Conservation (phyloP, 192 early-diverging fungal species). For the Linnemannia exigua region DNA sequence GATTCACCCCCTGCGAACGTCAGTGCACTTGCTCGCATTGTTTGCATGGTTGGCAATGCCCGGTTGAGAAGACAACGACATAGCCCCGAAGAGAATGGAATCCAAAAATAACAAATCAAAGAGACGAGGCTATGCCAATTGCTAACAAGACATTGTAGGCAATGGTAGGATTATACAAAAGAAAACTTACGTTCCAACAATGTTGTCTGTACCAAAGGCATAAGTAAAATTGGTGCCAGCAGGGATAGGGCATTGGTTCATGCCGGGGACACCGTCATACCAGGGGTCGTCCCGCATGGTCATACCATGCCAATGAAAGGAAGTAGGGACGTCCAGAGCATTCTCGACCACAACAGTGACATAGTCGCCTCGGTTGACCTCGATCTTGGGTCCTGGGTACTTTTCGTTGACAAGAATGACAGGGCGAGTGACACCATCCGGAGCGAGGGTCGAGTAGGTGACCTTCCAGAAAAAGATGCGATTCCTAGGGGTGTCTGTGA, state of each 20-base stretch:
- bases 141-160: background rate
- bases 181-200: slow-evolving; percentile 63
- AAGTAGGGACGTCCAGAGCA: slow-evolving; percentile 57
- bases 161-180: background rate
- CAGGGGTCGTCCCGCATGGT: slow-evolving; percentile 52
- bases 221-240: slow-evolving; percentile 58
- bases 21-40: background rate
- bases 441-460: slow-evolving; percentile 46
- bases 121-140: too few relatives aligned
- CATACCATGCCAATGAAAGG: slow-evolving; percentile 68
- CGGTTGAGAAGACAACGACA: background rate
- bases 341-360: slow-evolving; percentile 64
- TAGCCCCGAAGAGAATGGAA: slow-evolving; percentile 17
- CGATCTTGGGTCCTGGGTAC: slow-evolving; percentile 69
- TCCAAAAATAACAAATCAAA: slow-evolving; percentile 17
- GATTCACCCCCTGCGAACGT: background rate
- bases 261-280: slow-evolving; percentile 71
- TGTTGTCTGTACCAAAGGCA: slow-evolving; percentile 55
- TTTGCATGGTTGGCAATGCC: background rate
- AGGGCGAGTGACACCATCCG: slow-evolving; percentile 59
- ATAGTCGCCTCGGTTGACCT: slow-evolving; percentile 63
- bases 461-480: slow-evolving; percentile 59
- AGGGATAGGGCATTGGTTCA: slow-evolving; percentile 70
- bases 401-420: slow-evolving; percentile 65
- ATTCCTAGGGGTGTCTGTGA: slow-evolving; percentile 43